A percentile compares a stretch with the other conserved stretches of the same genome.
These are phyloP conservation scores for Ophiognomonia clavigignenti-juglandacearum DNA, from an alignment of 2,329 filamentous ascomycete genomes.

Conservation along the genomic window DNA sequence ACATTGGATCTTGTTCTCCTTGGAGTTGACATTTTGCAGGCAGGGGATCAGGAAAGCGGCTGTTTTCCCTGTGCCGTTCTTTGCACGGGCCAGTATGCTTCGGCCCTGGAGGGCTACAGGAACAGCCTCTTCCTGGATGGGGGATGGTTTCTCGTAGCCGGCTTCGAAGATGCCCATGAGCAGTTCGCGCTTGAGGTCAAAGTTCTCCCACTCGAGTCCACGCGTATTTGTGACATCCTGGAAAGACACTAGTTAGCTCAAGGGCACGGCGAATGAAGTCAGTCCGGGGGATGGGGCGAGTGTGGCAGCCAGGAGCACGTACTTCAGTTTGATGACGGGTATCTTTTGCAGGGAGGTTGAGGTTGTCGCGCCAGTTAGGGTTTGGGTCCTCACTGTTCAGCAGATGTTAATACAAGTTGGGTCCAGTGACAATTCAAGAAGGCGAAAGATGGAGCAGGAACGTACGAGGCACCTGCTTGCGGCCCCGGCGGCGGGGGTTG, in stretches of 20 bases:
- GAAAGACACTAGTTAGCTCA: not conserved
- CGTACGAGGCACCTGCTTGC: not conserved
- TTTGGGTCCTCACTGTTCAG: slow-evolving; percentile 40
- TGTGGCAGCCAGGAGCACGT: slow-evolving; percentile 18
- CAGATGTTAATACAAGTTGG: slow-evolving; percentile 33
- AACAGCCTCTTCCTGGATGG: slow-evolving; percentile 98
- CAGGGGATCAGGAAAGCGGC: slow-evolving; percentile 96
- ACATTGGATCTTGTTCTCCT: slow-evolving; percentile 92
- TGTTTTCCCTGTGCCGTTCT: slow-evolving; percentile 98
- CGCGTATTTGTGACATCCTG: slow-evolving; percentile 99
- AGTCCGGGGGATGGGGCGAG: not conserved
- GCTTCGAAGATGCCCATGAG: slow-evolving; percentile 99
- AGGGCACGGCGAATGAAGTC: too few relatives aligned
- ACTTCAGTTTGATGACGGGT: slow-evolving; percentile 78
- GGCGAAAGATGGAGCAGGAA: not conserved
- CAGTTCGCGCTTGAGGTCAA: slow-evolving; percentile 88
- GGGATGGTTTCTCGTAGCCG: slow-evolving; percentile 96
- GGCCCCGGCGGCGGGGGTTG: not conserved
- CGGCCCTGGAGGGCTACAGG: slow-evolving; percentile 91
- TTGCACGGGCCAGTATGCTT: slow-evolving; percentile 92
- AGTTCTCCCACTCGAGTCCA: slow-evolving; percentile 95
- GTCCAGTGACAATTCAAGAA: too few relatives aligned
- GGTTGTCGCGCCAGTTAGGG: slow-evolving; percentile 68
- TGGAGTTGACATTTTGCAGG: slow-evolving; percentile 93
- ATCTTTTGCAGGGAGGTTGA: slow-evolving; percentile 71